Conservation (phyloP, 2,329 filamentous ascomycete genomes). For the Diaporthe sp. region DNA sequence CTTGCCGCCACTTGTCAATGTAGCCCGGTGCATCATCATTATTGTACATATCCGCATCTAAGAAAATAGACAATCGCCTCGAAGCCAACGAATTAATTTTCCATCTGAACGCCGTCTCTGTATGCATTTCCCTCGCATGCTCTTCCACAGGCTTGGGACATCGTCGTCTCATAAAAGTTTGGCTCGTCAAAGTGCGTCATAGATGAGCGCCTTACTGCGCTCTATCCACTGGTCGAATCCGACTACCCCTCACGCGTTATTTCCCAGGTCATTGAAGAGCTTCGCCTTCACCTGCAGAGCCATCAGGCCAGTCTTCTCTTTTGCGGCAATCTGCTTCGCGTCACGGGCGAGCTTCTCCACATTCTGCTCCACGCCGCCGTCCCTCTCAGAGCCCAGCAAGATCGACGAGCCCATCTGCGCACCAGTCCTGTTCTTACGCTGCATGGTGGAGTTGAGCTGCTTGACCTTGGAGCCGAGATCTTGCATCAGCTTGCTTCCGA, state of each 20-base stretch:
- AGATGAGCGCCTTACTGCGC: conserved; percentile 20
- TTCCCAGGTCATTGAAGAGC: conserved; percentile 66
- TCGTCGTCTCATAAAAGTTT: conserved; percentile 21
- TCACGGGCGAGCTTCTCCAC: conserved; percentile 73
- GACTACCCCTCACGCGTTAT: conserved; percentile 33
- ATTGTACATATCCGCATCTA: conserved; percentile 34
- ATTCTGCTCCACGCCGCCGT: conserved; percentile 59
- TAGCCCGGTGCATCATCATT: conserved; percentile 30
- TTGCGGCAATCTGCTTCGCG: conserved; percentile 72
- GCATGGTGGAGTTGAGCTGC: conserved; percentile 66
- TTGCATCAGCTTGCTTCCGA: conserved; percentile 90
- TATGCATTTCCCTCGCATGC: conserved; percentile 23
- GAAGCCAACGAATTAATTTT: conserved; percentile 27
- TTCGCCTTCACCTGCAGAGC: conserved; percentile 74
- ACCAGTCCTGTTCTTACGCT: conserved; percentile 50
- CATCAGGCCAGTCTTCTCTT: conserved; percentile 74
- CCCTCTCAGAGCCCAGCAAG: conserved; percentile 44
- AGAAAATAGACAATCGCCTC: conserved; percentile 29
- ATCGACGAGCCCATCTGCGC: conserved; percentile 41
- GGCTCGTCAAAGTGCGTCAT: conserved; percentile 9
- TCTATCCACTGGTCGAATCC: background rate
- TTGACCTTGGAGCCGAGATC: conserved; percentile 88
- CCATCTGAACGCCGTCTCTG: conserved; percentile 41
- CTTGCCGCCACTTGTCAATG: background rate
- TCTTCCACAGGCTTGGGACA: background rate